Evolutionary conservation across 139 green algal genomes (phyloP).

Genomic region (Tetraselmis chui): DNA sequence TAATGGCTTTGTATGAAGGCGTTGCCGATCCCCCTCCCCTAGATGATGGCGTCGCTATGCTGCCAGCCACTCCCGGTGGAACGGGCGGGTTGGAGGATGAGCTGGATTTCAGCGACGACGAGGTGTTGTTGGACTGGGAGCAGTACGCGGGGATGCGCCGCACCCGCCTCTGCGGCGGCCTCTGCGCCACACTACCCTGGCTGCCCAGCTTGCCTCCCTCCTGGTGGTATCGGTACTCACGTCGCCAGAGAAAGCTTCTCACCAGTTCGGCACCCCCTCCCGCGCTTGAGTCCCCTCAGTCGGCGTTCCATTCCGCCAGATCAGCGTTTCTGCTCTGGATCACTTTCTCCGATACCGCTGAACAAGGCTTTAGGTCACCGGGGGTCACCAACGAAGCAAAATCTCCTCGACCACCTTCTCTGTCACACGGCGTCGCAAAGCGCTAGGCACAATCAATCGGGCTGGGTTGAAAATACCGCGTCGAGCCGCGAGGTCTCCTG

Average conservation of each 20-base stretch:
- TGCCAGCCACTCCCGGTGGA: neutral
- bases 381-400: too few species aligned
- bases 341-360: too few species aligned
- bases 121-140: constrained; percentile 57
- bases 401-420: too few species aligned
- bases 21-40: too few species aligned
- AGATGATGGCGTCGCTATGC: too few species aligned
- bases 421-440: too few species aligned
- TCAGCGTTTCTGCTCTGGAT: neutral
- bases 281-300: neutral
- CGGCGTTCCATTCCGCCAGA: neutral
- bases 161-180: constrained; percentile 23
- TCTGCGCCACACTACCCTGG: constrained; percentile 20
- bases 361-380: too few species aligned
- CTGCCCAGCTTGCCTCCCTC: constrained; percentile 16
- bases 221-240: constrained; percentile 32
- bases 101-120: constrained; percentile 39
- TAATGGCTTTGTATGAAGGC: too few species aligned
- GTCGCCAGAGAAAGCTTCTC: neutral
- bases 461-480: too few species aligned
- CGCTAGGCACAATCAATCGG: too few species aligned
- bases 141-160: constrained; percentile 26
- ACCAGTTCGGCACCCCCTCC: neutral
- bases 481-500: too few species aligned
- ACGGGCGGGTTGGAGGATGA: constrained; percentile 30